Evolutionary conservation across 768 basidiomycete genomes (phyloP), one percentile per base, ranked within the genome.

Genomic region (Asterophora parasitica): DNA sequence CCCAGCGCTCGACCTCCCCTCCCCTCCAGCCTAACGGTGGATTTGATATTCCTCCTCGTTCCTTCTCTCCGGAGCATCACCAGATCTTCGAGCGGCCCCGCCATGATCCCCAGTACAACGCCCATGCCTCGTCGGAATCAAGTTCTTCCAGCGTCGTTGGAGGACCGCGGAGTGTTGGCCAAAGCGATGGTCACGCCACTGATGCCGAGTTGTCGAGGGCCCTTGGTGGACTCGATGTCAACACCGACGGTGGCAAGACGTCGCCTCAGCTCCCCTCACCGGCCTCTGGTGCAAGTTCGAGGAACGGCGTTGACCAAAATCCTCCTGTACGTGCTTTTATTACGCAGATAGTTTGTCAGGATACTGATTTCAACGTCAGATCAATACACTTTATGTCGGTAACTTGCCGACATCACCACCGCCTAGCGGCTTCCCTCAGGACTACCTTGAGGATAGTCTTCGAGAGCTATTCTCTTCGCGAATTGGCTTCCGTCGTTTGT

Each of bases 361-460:
- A 26, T 45, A 31, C 42, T 60, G 27, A 61, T 37, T 15, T 27
- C 39, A 45, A 16, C 40, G 16, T 23, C 52, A 87, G 80, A 97
- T 97, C 67, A 97, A 96, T 61, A 99, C 96, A 0, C 75, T 99
- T n/a, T 98, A 98, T 61, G 93, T 99, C n/a, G 96, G 96, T 37
- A 97, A 97, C 58, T 69, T 99, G 49, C 96, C 95, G 2, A 89
- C 88, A 4, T 79, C 85, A 27, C 80, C 84, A 17, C 76, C 83
- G 13, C 80, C 87, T 5, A 67, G 74, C 4, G 84, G 88, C 2
- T 85, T 82, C 58, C 81, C 89, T 31, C 78, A 83, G 38, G 85
- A 87, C 55, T 81, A 84, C 58, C 77, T 99, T 2, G 94, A 99
- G 66, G 91, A 94, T 49, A 83, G 81, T 28, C 73, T 99, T 19